Base-by-base conservation (phyloP, 2,329 filamentous ascomycete genomes). In the Phaeosphaeriaceae sp. region DNA sequence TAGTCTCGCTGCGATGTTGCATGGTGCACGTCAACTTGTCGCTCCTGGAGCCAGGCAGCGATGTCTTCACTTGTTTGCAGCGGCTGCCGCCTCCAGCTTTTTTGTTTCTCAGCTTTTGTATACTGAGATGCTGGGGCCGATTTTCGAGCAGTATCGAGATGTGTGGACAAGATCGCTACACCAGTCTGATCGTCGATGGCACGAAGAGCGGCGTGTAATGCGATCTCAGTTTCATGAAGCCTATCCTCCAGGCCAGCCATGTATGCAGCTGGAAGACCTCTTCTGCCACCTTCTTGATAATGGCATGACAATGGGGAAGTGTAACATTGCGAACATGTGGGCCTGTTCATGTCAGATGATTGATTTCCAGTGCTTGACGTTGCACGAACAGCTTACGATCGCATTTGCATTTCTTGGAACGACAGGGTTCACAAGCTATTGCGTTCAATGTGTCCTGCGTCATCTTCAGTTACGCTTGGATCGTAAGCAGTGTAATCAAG, bases 391-490 rank as follows among this genome's bases (percentile, higher is more conserved):
- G 52, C 50, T 48, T 68, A 10, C 69, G 65, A 48, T 72, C 69
- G 46, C 69, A 72, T 62, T 64, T 71, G 58, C 67, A 70, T 46
- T 72, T 71, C 49, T 68, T 72, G 36, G 67, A 56, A 21, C 69
- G 66, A 53, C 69, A 72, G 20, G 61, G 60, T 25, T 72, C 69
- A 56, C 45, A 72, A 10, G 69, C 68, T 25, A 72, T 71, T 1
- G 66, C 52, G 45, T 72, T 69, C 1, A 70, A 27, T 3, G 22
- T 21, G 5, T 54, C 56, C 52, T 55, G 40, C 17, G 22, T 20
- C 24, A 36, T 15, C 13, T 36, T 36, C 31, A 36, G 31, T 13
- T 5, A 36, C 13, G 31, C 31, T 36, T 13, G 11, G 9, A 7
- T 36, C 11, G 31, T 36, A 36, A 36, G 31, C 31, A 36, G 7